Evolutionary conservation across 1,284 basidiomycete genomes (phyloP).

Genomic region (Meira miltonrushii): DNA sequence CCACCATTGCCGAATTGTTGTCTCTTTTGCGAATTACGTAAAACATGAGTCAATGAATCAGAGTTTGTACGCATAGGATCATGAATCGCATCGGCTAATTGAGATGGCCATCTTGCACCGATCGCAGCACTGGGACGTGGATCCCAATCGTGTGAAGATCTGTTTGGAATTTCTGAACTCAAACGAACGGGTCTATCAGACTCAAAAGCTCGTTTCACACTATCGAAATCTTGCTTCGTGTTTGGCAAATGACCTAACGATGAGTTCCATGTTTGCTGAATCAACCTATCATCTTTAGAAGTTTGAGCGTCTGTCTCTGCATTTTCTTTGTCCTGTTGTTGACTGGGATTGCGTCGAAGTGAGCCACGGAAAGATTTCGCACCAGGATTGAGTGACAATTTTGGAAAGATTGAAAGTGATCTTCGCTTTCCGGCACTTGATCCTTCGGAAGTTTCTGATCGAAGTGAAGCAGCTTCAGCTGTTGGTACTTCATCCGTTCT

Average conservation of each 20-base stretch:
- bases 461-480: neutral
- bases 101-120: no score
- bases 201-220: conserved; percentile 38
- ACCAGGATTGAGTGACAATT: conserved; percentile 16
- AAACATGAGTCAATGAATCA: no score
- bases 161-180: no score
- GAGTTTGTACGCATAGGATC: no score
- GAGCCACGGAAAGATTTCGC: conserved; percentile 13
- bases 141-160: no score
- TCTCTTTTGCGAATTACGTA: no score
- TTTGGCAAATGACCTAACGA: conserved; percentile 2
- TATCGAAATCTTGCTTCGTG: conserved; percentile 25
- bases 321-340: neutral
- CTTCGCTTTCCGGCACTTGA: conserved; percentile 3
- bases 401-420: conserved; percentile 16
- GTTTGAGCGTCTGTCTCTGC: neutral
- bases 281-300: neutral
- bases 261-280: conserved; percentile 7
- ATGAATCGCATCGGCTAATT: no score
- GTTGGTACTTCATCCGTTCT: neutral
- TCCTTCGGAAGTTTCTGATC: neutral
- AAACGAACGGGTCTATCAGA: conserved; percentile 12
- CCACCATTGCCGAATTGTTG: no score
- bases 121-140: no score
- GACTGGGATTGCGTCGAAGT: neutral